Percentiles rank a stretch among this genome's conserved stretches.
phyloP scores from a whole-genome alignment of 1,284 basidiomycete genomes.

The Xerocomus subilludens region DNA sequence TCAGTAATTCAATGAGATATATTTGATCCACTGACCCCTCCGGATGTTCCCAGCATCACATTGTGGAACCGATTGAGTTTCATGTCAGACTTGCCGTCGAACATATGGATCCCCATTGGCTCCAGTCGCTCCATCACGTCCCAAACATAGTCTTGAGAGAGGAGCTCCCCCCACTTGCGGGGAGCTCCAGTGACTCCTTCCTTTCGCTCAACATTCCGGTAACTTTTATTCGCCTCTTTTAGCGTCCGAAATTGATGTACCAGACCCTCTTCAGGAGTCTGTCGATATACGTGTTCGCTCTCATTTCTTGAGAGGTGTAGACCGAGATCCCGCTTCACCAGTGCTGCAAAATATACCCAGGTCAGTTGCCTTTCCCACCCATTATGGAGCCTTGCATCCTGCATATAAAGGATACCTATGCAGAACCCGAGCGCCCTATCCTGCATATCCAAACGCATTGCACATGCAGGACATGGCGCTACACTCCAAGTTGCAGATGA shows the following conservation, averaged over 20 bases:
- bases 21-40: not conserved
- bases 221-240: accelerated
- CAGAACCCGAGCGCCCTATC: too few species aligned
- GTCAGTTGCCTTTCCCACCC: too few species aligned
- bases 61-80: not conserved
- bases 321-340: not conserved
- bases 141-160: constrained; percentile 8
- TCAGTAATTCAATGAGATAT: too few species aligned
- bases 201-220: not conserved
- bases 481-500: too few species aligned
- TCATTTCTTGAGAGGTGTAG: not conserved
- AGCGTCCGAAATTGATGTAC: not conserved
- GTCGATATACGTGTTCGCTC: not conserved
- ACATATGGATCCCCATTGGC: constrained; percentile 14
- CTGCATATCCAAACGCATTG: too few species aligned
- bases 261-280: constrained; percentile 6
- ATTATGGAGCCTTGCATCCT: too few species aligned
- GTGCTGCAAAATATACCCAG: not conserved
- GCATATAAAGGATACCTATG: too few species aligned
- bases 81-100: not conserved
- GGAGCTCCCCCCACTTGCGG: not conserved
- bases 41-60: not conserved
- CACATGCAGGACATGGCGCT: too few species aligned
- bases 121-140: not conserved
- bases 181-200: not conserved